A percentile compares a stretch with the other conserved stretches of the same genome.
phyloP scores from a whole-genome alignment of 2,329 filamentous ascomycete species.

The Macrophomina pseudophaseolina region DNA sequence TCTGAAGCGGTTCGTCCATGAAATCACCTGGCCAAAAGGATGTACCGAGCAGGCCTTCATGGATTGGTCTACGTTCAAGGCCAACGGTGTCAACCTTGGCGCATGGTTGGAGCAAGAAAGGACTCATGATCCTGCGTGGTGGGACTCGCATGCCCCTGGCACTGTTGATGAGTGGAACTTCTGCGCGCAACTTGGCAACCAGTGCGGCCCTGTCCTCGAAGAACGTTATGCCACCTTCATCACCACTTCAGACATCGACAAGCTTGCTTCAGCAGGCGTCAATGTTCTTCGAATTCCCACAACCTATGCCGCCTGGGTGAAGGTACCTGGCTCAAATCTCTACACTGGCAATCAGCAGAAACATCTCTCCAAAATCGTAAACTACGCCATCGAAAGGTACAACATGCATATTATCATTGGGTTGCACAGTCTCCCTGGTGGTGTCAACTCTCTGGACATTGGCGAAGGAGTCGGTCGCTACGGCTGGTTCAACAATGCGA shows the following conservation, averaged over 20 bases:
- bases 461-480: constrained; percentile 34
- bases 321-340: constrained; percentile 40
- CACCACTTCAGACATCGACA: constrained; percentile 37
- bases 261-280: constrained; percentile 39
- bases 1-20: neutral
- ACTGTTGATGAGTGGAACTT: constrained; percentile 44
- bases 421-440: constrained; percentile 40
- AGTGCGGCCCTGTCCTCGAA: constrained; percentile 39
- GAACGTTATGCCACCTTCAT: constrained; percentile 38
- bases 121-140: constrained; percentile 37
- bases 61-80: constrained; percentile 32
- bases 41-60: constrained; percentile 22
- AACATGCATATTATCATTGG: constrained; percentile 45
- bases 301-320: constrained; percentile 45
- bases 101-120: constrained; percentile 43
- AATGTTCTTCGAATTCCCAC: constrained; percentile 45
- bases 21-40: neutral
- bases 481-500: constrained; percentile 45
- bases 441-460: constrained; percentile 37
- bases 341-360: constrained; percentile 41
- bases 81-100: constrained; percentile 37
- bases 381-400: constrained; percentile 44
- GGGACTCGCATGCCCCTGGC: constrained; percentile 29
- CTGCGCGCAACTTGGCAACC: constrained; percentile 37
- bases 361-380: constrained; percentile 26